A percentile compares a stretch with the other conserved stretches of the same genome.
phyloP scores from a whole-genome alignment of 2,329 filamentous ascomycete species.

The Colletotrichum endophyticum region DNA sequence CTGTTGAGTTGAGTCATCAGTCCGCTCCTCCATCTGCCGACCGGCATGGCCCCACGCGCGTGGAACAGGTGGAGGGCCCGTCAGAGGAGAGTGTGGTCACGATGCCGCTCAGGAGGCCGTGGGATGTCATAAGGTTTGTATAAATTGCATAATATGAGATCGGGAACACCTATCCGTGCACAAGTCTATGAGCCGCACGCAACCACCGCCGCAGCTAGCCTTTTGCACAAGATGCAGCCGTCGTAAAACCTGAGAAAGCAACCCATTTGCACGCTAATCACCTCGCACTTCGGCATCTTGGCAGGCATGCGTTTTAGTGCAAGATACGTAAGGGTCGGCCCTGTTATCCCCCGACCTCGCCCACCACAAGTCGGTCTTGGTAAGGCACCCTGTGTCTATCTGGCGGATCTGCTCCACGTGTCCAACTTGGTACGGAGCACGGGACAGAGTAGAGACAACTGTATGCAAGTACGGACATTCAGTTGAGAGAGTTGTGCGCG shows the following conservation, averaged over 20 bases:
- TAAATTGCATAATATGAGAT: neutral
- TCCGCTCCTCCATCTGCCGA: neutral
- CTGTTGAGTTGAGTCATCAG: neutral
- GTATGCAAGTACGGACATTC: neutral
- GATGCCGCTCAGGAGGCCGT: neutral
- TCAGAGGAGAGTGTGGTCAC: neutral
- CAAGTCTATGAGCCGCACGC: slow-evolving; percentile 6
- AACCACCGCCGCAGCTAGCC: neutral
- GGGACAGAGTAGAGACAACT: neutral
- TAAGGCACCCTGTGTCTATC: slow-evolving; percentile 4
- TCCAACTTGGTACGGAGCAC: neutral
- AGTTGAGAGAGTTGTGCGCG: neutral
- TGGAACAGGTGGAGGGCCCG: neutral
- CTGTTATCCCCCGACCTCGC: neutral
- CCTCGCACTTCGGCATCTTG: slow-evolving; percentile 1
- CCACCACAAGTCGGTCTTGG: neutral
- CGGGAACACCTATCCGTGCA: neutral
- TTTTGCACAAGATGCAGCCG: slow-evolving; percentile 10
- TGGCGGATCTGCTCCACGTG: neutral
- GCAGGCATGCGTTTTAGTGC: neutral
- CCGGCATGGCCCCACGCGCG: neutral
- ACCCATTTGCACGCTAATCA: neutral
- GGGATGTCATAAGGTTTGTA: neutral
- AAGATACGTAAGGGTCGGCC: neutral
- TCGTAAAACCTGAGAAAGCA: neutral